phyloP scores from a whole-genome alignment of 78 protist species.

The Dictyostelium brefeldianum region DNA sequence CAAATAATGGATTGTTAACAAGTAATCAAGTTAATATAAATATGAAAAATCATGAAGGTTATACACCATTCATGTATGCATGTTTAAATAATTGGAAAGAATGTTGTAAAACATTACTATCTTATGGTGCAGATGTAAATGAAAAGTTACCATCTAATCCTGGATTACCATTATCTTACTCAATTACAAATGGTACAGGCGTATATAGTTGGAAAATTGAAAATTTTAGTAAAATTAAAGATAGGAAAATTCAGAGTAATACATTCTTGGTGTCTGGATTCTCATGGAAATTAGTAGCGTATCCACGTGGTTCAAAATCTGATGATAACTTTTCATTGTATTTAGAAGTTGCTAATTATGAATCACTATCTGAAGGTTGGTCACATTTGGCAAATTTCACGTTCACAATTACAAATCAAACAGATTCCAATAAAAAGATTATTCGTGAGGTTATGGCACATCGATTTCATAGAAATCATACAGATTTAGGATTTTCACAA shows the following conservation, averaged over 20 bases:
- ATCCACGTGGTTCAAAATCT: slow-evolving; percentile 56
- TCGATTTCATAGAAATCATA: slow-evolving; percentile 62
- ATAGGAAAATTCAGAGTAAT: slow-evolving; percentile 51
- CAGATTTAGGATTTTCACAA: slow-evolving; percentile 70
- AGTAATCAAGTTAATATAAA: slow-evolving; percentile 18
- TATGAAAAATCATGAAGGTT: slow-evolving; percentile 53
- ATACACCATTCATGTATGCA: slow-evolving; percentile 67
- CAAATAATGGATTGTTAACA: not conserved
- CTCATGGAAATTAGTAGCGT: slow-evolving; percentile 63
- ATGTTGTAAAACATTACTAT: slow-evolving; percentile 1
- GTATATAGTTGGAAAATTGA: slow-evolving; percentile 58
- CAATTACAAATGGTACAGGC: slow-evolving; percentile 39
- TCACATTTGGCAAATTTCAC: slow-evolving; percentile 60
- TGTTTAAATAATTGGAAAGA: slow-evolving; percentile 42
- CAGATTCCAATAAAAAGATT: slow-evolving; percentile 20
- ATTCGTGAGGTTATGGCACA: slow-evolving; percentile 51
- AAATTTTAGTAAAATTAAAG: slow-evolving; percentile 59
- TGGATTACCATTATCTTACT: slow-evolving; percentile 57
- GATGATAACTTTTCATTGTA: slow-evolving; percentile 65
- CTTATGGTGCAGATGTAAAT: slow-evolving; percentile 45
- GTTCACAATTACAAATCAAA: slow-evolving; percentile 53
- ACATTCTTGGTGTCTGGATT: slow-evolving; percentile 46
- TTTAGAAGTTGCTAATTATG: slow-evolving; percentile 73
- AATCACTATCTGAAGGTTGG: slow-evolving; percentile 48
- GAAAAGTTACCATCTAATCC: slow-evolving; percentile 64